Percentiles rank a stretch among this genome's conserved stretches.
Conservation (phyloP, 306 rosid species). For the Fragaria ananassa region DNA sequence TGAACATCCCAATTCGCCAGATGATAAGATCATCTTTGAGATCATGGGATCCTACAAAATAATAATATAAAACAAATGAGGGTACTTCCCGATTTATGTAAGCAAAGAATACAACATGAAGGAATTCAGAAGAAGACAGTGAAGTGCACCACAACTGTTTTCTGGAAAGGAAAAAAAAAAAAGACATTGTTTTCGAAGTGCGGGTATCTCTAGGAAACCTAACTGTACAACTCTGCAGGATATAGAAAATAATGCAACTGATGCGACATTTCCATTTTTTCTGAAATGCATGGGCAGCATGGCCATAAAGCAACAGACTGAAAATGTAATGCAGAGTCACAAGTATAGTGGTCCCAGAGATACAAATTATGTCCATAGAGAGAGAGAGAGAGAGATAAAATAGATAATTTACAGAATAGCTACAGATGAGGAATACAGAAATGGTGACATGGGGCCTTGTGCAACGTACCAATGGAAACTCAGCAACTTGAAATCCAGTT, state of each 20-base stretch:
- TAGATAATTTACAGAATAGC: background rate
- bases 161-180: background rate
- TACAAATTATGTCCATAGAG: background rate
- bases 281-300: background rate
- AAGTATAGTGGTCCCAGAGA: background rate
- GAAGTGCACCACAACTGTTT: background rate
- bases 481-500: slow-evolving; percentile 92
- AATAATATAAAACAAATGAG: background rate
- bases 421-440: background rate
- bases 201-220: background rate
- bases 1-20: slow-evolving; percentile 77
- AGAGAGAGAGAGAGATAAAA: background rate
- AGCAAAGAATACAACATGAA: background rate
- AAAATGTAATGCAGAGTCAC: background rate
- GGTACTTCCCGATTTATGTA: background rate
- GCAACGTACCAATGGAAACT: slow-evolving; percentile 82
- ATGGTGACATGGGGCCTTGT: background rate
- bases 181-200: background rate
- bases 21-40: slow-evolving; percentile 88
- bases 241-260: background rate
- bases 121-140: background rate
- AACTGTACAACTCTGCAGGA: background rate
- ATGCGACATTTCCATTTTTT: background rate
- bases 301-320: background rate
- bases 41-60: slow-evolving; percentile 83